Conservation (phyloP, 2,329 filamentous ascomycete genomes). For the Hypomyces perniciosus region DNA sequence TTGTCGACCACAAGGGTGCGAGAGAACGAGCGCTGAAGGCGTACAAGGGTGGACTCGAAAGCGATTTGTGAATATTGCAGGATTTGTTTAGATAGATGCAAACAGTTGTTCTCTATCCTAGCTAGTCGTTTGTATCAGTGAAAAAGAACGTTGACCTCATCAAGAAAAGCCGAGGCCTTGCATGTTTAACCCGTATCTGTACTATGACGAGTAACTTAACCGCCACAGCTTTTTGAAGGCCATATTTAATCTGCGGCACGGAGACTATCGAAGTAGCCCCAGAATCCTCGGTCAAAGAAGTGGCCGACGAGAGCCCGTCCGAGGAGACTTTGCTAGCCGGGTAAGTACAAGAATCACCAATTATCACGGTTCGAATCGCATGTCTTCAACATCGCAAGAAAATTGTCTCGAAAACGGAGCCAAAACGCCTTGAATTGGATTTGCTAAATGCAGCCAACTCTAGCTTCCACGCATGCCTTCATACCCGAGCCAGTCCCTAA, state of each 20-base stretch:
- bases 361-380: slow-evolving; percentile 23
- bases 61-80: slow-evolving; percentile 19
- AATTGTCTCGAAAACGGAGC: slow-evolving; percentile 38
- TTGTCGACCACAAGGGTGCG: slow-evolving; percentile 67
- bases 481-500: slow-evolving; percentile 30
- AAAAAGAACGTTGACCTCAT: slow-evolving; percentile 2
- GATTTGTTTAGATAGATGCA: background rate
- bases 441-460: slow-evolving; percentile 40
- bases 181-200: slow-evolving; percentile 63
- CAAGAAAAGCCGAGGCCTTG: slow-evolving; percentile 4
- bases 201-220: slow-evolving; percentile 49
- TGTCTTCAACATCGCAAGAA: slow-evolving; percentile 17
- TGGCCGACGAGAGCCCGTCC: slow-evolving; percentile 31
- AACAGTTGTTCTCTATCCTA: slow-evolving; percentile 6
- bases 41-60: slow-evolving; percentile 54
- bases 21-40: slow-evolving; percentile 61
- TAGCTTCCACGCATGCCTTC: slow-evolving; percentile 36
- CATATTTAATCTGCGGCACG: slow-evolving; percentile 53
- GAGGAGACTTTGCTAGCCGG: slow-evolving; percentile 54
- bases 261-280: slow-evolving; percentile 52
- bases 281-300: slow-evolving; percentile 46
- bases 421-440: slow-evolving; percentile 42
- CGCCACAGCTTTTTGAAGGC: slow-evolving; percentile 57
- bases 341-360: slow-evolving; percentile 21
- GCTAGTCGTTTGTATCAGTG: background rate